Evolutionary conservation across 306 rosid species (phyloP).

Genomic region (Biancaea sappan): DNA sequence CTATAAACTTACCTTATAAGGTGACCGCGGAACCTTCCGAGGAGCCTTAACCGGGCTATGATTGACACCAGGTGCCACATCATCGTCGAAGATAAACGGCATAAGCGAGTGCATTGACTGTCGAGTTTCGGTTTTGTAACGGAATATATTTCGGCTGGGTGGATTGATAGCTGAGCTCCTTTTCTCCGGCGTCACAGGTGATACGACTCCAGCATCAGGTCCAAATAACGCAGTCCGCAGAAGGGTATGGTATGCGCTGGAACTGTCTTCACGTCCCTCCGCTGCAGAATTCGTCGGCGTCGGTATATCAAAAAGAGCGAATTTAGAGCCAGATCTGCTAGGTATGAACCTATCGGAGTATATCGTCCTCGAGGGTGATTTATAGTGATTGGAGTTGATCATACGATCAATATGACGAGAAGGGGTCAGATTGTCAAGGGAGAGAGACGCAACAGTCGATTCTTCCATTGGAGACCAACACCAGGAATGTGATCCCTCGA

Average conservation of each 20-base stretch:
- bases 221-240: slow-evolving; percentile 72
- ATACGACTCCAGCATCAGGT: slow-evolving; percentile 51
- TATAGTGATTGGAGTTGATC: slow-evolving; percentile 57
- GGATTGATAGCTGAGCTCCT: slow-evolving; percentile 40
- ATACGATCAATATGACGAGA: slow-evolving; percentile 72
- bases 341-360: slow-evolving; percentile 89
- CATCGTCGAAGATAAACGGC: slow-evolving; percentile 59
- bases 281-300: slow-evolving; percentile 40
- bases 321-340: slow-evolving; percentile 81
- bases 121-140: slow-evolving; percentile 79
- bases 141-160: slow-evolving; percentile 71
- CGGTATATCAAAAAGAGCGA: slow-evolving; percentile 61
- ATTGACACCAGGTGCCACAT: slow-evolving; percentile 51
- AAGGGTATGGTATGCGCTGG: slow-evolving; percentile 58
- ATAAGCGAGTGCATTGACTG: slow-evolving; percentile 69
- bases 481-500: neutral
- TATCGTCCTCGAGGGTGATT: slow-evolving; percentile 71
- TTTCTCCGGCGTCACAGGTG: slow-evolving; percentile 70
- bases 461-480: neutral
- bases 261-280: slow-evolving; percentile 54
- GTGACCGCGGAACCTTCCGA: slow-evolving; percentile 73
- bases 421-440: slow-evolving; percentile 46
- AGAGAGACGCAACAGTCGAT: slow-evolving; percentile 39
- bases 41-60: slow-evolving; percentile 67
- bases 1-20: slow-evolving; percentile 58